Base-by-base conservation (phyloP, 2,329 filamentous ascomycete genomes). In the Penicillium sp. region DNA sequence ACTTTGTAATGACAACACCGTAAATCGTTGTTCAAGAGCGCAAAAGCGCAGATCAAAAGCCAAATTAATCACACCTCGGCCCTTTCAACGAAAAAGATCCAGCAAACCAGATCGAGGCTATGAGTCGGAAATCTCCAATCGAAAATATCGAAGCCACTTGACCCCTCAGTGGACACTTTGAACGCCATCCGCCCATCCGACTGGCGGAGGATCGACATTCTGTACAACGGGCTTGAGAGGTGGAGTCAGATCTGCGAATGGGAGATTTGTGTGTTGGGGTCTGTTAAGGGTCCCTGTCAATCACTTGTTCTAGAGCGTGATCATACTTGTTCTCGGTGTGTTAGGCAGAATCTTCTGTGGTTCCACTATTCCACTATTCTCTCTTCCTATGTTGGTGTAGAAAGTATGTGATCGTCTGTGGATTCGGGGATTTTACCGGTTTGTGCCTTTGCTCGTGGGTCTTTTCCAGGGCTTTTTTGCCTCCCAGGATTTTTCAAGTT, bases 301-400 rank as follows among this genome's bases (percentile, higher is more conserved):
- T 63, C 54, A 58, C 23, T 62, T 50, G 57, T 50, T 65, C 62
- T 65, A 64, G 63, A 65, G 33, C 12, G n/a, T 37, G 29, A 29
- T 19, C 21, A 15, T 33, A 35, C 38, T 50, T 49, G 33, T 23
- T 49, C 25, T 35, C 17, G 31, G 17, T 37, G 40, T 17, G 27
- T 45, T 25, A 15, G 7, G 19, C 23, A 38, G 27, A 10, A 17
- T 40, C 27, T 37, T 45, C 33, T n/a, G n/a, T 12, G 31, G 45
- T 23, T 55, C 45, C 45, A 42, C 45, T 45, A 27, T 23, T 55
- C 45, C 45, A 42, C 45, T 45, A 27, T 49, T 50, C 13, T 25
- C 19, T n/a, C 15, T 33, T 33, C 27, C 12, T 12, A 21, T 33
- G n/a, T 8, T 33, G 31, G 13, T 21, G 8, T 25, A 7, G 4